Evolutionary conservation across 2,329 filamentous ascomycete species (phyloP).

Genomic region (Cladophialophora yegresii): DNA sequence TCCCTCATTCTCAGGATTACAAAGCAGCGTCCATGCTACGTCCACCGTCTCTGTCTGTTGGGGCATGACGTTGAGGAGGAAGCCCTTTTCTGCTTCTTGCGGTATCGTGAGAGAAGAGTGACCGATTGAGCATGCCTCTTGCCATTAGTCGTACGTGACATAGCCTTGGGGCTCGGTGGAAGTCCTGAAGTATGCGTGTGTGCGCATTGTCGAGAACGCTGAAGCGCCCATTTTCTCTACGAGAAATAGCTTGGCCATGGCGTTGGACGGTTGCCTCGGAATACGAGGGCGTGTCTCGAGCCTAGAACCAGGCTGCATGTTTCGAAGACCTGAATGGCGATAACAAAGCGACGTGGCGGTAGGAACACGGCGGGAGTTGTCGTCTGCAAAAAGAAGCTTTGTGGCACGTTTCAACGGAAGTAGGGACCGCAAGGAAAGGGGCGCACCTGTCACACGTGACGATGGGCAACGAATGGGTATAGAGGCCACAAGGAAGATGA

Average conservation of each 20-base stretch:
- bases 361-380: not conserved
- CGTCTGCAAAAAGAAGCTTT: not conserved
- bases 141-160: not conserved
- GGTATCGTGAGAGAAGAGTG: not conserved
- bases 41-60: not conserved
- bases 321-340: not conserved
- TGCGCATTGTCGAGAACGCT: not conserved
- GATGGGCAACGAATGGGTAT: not conserved
- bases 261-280: not conserved
- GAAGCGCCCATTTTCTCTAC: not conserved
- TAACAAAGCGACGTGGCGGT: not conserved
- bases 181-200: not conserved
- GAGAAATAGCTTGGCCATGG: not conserved
- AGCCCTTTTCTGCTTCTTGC: not conserved
- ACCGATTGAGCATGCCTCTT: not conserved
- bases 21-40: not conserved
- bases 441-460: not conserved
- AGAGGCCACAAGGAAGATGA: not conserved
- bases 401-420: not conserved
- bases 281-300: not conserved
- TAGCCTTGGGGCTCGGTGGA: not conserved
- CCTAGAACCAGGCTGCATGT: not conserved
- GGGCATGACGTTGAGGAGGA: not conserved
- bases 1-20: not conserved
- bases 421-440: not conserved